Evolutionary conservation across 2,329 filamentous ascomycete species (phyloP), one percentile per base, ranked within the genome.

Genomic region (Fusarium sp.): DNA sequence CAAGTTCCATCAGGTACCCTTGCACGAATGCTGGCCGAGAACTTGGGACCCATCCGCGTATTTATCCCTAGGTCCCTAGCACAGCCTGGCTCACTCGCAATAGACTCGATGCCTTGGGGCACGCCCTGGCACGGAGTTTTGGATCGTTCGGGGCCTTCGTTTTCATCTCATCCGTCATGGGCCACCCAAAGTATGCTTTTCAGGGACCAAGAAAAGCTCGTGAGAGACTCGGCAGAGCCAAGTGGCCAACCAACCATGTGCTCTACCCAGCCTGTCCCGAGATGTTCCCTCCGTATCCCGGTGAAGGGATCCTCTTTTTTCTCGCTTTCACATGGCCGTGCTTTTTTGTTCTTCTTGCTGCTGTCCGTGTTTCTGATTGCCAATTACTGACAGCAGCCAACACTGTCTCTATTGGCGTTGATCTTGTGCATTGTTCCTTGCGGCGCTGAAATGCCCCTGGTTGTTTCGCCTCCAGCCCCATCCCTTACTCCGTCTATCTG

Each of bases 201-300:
- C 68, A 65, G 63, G 68, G 52, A 65, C 60, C 53, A 57, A 54
- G 23, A 34, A 31, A 60, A 27, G 56, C 62, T 68, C 60, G 53
- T 43, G 48, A 53, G 51, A 71, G 36, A 46, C 37, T 48, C 46
- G 46, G 28, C 43, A 58, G 51, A 57, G 55, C 43, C 43, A 66
- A 69, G 43, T 39, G 23, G 44, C 23, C 40, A 59, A 31, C 68
- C 68, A 71, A 71, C 64, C 68, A 71, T 27, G 36, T 55, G 30
- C 31, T 31, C 51, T 37, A 44, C 13, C 46, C 8, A 60, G 48
- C 48, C 54, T 34, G 55, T 62, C 41, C 39, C 56, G 48, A 34
- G 37, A 53, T 54, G 54, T 62, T 11, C 31, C 28, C 59, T 59
- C 60, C 66, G 57, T 67, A 60, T 53, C 53, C 65, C 18, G 51